phyloP scores from a whole-genome alignment of 495 filamentous ascomycete genomes.

The Aspergillus hancockii region DNA sequence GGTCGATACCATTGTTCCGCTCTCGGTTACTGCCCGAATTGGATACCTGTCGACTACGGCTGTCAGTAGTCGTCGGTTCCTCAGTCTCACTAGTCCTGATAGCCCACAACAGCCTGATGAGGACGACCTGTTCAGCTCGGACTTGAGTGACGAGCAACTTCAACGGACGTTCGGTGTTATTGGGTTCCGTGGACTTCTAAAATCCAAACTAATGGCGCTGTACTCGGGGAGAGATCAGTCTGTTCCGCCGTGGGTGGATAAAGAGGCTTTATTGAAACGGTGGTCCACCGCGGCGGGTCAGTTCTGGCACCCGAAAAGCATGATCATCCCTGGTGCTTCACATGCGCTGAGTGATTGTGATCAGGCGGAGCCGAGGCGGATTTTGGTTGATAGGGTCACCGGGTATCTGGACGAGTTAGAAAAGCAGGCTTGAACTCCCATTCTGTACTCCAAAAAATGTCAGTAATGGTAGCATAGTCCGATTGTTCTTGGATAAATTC shows the following conservation, averaged over 20 bases:
- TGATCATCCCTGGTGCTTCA: conserved; percentile 45
- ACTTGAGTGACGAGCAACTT: conserved; percentile 62
- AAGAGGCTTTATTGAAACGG: conserved; percentile 56
- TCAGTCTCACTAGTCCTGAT: conserved; percentile 59
- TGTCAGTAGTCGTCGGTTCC: conserved; percentile 64
- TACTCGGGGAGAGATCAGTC: conserved; percentile 71
- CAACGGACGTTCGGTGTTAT: conserved; percentile 63
- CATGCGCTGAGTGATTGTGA: conserved; percentile 49
- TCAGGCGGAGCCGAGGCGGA: conserved; percentile 43
- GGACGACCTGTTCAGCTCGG: conserved; percentile 86
- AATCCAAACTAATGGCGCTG: conserved; percentile 48
- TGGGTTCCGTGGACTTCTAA: conserved; percentile 51
- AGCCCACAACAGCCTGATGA: conserved; percentile 57
- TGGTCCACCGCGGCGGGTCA: conserved; percentile 63
- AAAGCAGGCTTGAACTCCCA: background rate
- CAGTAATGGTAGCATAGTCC: background rate
- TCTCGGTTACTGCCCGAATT: conserved; percentile 36
- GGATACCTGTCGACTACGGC: conserved; percentile 46
- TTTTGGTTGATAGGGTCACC: conserved; percentile 38
- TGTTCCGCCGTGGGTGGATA: conserved; percentile 65
- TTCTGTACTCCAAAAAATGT: background rate
- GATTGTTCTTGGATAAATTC: too few species aligned
- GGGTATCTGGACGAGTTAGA: conserved; percentile 3
- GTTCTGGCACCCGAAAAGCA: conserved; percentile 43
- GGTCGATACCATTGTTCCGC: conserved; percentile 19